These are phyloP conservation scores for Halophytophthora polymorphica DNA, from an alignment of 352 stramenopile genomes.

Conservation along the genomic window DNA sequence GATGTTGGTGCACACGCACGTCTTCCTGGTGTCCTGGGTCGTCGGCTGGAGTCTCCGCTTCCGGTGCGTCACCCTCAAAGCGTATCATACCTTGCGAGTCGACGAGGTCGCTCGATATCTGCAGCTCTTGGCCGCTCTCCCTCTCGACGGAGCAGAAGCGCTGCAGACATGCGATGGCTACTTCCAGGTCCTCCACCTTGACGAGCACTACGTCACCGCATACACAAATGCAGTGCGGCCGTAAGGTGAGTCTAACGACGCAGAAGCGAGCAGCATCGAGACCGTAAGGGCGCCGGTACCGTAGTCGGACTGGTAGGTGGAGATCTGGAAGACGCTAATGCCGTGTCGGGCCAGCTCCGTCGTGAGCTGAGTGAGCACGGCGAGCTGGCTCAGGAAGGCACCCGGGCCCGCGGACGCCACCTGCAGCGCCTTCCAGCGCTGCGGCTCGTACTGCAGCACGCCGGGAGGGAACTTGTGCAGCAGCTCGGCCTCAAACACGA, in stretches of 20 bases:
- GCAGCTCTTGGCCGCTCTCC: constrained; percentile 32
- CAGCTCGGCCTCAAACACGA: constrained; percentile 56
- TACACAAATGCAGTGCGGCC: no score
- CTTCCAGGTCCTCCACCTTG: constrained; percentile 52
- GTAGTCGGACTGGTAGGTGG: constrained; percentile 70
- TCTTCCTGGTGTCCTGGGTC: constrained; percentile 14
- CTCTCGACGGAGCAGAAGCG: constrained; percentile 57
- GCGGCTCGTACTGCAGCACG: constrained; percentile 42
- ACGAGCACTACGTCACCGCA: constrained; percentile 40
- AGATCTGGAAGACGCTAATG: constrained; percentile 73
- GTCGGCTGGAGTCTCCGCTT: neutral
- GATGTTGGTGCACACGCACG: constrained; percentile 39
- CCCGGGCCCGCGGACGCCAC: constrained; percentile 51
- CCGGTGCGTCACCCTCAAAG: neutral
- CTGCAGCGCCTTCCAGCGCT: constrained; percentile 60
- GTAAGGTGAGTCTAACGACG: no score
- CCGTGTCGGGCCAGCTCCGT: constrained; percentile 41
- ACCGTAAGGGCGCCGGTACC: constrained; percentile 17
- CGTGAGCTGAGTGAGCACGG: constrained; percentile 59
- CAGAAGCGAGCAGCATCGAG: no score
- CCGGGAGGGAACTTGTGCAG: constrained; percentile 32
- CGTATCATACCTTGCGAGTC: no score
- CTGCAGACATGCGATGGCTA: constrained; percentile 41
- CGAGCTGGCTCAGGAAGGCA: constrained; percentile 52
- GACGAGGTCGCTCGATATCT: no score